A percentile compares a stretch with the other conserved stretches of the same genome.
Conservation (phyloP, 768 basidiomycete species). For the Tubosaeta brunneosetosa region DNA sequence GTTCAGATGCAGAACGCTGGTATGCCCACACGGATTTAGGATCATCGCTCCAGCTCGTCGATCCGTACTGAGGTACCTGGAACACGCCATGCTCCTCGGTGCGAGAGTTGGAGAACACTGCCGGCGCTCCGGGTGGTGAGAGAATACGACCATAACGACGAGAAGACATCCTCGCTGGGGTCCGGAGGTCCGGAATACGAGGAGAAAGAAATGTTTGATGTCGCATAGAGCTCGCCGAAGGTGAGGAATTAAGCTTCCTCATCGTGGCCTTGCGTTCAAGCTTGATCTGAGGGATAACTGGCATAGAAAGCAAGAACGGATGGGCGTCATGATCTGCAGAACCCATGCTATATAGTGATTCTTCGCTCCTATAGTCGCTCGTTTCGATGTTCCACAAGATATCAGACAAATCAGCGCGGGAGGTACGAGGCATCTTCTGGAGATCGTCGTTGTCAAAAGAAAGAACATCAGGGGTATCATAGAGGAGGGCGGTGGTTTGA, state of each 20-base stretch:
- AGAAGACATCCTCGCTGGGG: constrained; percentile 12
- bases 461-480: too few relatives aligned
- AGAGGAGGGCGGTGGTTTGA: constrained; percentile 4
- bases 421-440: neutral
- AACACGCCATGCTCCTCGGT: neutral
- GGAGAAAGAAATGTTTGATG: constrained; percentile 17
- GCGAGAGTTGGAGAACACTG: neutral
- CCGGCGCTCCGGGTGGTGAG: neutral
- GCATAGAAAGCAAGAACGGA: constrained; percentile 23
- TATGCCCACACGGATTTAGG: neutral
- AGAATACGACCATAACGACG: constrained; percentile 13
- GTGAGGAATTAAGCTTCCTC: constrained; percentile 5
- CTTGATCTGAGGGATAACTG: constrained; percentile 25
- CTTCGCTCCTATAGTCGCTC: constrained; percentile 7
- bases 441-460: too few relatives aligned
- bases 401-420: neutral
- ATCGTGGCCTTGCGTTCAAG: constrained; percentile 26
- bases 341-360: constrained; percentile 22
- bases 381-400: neutral
- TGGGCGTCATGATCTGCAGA: constrained; percentile 25
- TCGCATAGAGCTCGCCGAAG: neutral
- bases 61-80: neutral
- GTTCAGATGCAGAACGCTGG: constrained; percentile 11
- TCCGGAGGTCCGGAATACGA: constrained; percentile 12
- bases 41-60: neutral